Conservation (phyloP, 495 filamentous ascomycete genomes). For the Penicillium herquei region DNA sequence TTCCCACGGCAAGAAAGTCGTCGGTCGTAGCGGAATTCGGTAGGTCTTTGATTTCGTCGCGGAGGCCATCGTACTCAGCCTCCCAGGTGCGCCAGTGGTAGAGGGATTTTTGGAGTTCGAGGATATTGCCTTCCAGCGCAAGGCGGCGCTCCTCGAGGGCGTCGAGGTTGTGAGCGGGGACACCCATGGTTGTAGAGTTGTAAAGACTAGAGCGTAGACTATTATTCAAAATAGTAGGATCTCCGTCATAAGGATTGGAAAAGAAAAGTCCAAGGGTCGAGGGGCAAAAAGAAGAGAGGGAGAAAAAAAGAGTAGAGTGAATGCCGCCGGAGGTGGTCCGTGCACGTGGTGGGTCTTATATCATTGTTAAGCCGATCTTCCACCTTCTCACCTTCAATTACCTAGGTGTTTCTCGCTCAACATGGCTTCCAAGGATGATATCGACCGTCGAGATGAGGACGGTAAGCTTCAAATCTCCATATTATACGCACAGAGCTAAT, state of each 20-base stretch:
- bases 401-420: slow-evolving; percentile 3
- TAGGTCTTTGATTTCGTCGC: slow-evolving; percentile 66
- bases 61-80: slow-evolving; percentile 84
- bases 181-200: slow-evolving; percentile 25
- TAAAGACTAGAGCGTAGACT: background rate
- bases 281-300: slow-evolving; percentile 9
- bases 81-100: slow-evolving; percentile 88
- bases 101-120: slow-evolving; percentile 71
- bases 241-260: background rate
- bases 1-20: slow-evolving; percentile 51
- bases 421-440: slow-evolving; percentile 38
- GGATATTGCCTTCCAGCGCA: slow-evolving; percentile 71
- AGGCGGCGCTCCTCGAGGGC: slow-evolving; percentile 71
- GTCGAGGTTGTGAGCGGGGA: slow-evolving; percentile 31
- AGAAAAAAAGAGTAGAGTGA: slow-evolving; percentile 12
- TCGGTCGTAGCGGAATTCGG: slow-evolving; percentile 46
- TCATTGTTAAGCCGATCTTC: slow-evolving; percentile 17
- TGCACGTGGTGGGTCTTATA: slow-evolving; percentile 14
- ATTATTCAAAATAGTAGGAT: background rate
- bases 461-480: slow-evolving; percentile 31
- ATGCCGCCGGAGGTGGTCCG: slow-evolving; percentile 12
- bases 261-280: background rate
- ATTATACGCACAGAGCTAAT: slow-evolving; percentile 3
- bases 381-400: slow-evolving; percentile 4
- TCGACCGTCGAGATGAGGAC: slow-evolving; percentile 49